Evolutionary conservation across 1,139 yeast genomes (phyloP).

Genomic region (Kluyveromyces sp.): DNA sequence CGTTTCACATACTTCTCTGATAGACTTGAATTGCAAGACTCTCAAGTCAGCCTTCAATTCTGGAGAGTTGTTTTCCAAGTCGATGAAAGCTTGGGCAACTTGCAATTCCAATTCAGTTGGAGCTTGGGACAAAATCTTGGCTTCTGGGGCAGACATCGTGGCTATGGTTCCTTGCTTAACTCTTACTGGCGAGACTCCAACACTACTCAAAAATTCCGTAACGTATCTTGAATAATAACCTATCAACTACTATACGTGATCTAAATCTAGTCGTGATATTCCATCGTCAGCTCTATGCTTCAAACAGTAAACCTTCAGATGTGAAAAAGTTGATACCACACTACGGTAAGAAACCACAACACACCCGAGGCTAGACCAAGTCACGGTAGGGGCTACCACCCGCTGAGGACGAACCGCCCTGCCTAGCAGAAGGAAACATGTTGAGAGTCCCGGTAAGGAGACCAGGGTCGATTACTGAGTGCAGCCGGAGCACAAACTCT

Average conservation of each 20-base stretch:
- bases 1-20: constrained; percentile 62
- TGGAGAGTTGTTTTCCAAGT: constrained; percentile 88
- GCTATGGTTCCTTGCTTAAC: constrained; percentile 15
- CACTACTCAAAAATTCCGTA: background rate
- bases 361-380: no score
- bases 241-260: background rate
- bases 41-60: constrained; percentile 98
- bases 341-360: background rate
- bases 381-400: no score
- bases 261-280: background rate
- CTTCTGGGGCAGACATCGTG: constrained; percentile 77
- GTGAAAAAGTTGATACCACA: constrained; percentile 6
- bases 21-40: constrained; percentile 97
- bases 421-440: background rate
- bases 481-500: no score
- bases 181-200: constrained; percentile 1
- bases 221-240: background rate
- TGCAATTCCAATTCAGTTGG: constrained; percentile 99
- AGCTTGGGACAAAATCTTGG: constrained; percentile 85
- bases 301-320: constrained; percentile 5
- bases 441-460: no score
- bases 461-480: no score
- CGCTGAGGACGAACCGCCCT: background rate
- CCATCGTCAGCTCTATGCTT: background rate
- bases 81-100: constrained; percentile 98